These are phyloP conservation scores for Hymenochaete sp. DNA, from an alignment of 1,284 basidiomycete genomes.

Conservation along the genomic window DNA sequence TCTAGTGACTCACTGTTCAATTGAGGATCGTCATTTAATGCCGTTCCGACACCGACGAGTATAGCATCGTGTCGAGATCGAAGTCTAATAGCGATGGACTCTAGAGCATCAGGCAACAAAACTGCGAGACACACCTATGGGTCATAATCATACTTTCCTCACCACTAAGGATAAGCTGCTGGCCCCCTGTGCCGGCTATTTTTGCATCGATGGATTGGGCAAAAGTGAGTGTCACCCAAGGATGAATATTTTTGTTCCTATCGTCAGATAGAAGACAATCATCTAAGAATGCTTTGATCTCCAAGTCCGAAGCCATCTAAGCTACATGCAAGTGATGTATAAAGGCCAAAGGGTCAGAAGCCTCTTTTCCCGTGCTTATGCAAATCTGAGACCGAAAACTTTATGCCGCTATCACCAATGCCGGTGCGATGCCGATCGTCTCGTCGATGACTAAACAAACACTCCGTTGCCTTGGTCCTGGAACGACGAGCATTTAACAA, in stretches of 20 bases:
- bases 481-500: too few relatives aligned
- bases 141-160: constrained; percentile 91
- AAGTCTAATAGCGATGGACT: constrained; percentile 44
- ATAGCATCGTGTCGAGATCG: constrained; percentile 88
- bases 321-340: too few relatives aligned
- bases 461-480: too few relatives aligned
- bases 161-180: constrained; percentile 78
- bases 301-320: too few relatives aligned
- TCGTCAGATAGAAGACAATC: neutral
- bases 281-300: constrained; percentile 1
- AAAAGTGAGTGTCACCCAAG: constrained; percentile 76
- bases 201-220: constrained; percentile 93
- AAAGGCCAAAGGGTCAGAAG: too few relatives aligned
- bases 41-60: constrained; percentile 84
- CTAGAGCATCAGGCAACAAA: neutral
- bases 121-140: constrained; percentile 57
- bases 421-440: too few relatives aligned
- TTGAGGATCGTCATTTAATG: constrained; percentile 88
- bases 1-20: constrained; percentile 63
- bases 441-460: too few relatives aligned
- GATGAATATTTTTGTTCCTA: neutral
- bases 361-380: too few relatives aligned
- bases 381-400: too few relatives aligned
- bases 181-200: constrained; percentile 71
- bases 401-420: too few relatives aligned